Base-by-base conservation (phyloP, 2,329 filamentous ascomycete species). In the Alternaria consortialis region DNA sequence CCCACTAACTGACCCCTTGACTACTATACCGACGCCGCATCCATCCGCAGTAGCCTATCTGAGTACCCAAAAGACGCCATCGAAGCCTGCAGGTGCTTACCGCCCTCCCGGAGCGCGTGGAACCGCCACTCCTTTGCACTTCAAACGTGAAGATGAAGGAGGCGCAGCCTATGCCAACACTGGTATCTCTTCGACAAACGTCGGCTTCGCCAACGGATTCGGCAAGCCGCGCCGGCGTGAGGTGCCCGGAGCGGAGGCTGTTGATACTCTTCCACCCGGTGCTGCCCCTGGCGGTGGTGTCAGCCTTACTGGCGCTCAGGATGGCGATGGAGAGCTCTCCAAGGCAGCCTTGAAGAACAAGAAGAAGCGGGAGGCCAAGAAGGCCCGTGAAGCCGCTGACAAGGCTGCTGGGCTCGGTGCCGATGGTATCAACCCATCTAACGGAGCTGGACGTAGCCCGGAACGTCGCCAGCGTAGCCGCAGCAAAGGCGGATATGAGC, bases 71-170 rank as follows among this genome's bases (percentile, higher is more conserved):
- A 98, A 98, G 86, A 94, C 94, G 4, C 94, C 95, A 5, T 95
- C 93, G 63, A 99, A 99, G 84, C 93, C 95, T 44, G 93, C 92
- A n/a, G 95, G 95, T 68, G 95, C 95, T 3, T 99, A 99, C 79
- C 90, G 95, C 47, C 95, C 95, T 39, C 95, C 95, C 3, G 95
- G 95, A 68, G 95, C 95, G 29, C 91, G 95, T 69, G 95, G 95
- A 53, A 89, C 91, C 65, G 87, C 89, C 55, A 98, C 95, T 0
- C 95, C 95, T 9, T 84, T 98, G 64, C 92, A 95, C 71, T 99
- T 98, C 84, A 97, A 97, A 85, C 93, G 95, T 59, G 95, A 99
- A 80, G 95, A 99, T 67, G 93, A 99, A 81, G 95, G 95, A 53
- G 95, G 95, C 54, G 91, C 91, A 8, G 94, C 94, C 7, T 96